Conservation (phyloP, 305 asterid genomes). For the Fraxinus floribunda region DNA sequence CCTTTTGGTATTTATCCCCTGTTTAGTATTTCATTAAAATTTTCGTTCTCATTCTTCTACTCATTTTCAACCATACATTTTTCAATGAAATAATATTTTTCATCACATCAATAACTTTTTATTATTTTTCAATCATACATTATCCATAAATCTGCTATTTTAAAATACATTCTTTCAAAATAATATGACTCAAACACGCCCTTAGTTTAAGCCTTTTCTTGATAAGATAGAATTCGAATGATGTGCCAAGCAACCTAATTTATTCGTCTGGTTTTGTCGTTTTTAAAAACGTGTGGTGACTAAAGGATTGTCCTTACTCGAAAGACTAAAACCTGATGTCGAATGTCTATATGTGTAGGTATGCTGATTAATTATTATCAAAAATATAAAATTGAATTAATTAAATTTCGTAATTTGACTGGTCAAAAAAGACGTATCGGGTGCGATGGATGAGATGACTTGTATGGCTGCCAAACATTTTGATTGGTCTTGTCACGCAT, state of each 20-base stretch:
- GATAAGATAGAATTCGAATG: not conserved
- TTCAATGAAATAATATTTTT: no score
- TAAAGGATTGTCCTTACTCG: not conserved
- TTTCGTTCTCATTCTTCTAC: no score
- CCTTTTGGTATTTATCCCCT: not conserved
- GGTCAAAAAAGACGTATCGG: slow-evolving; percentile 17
- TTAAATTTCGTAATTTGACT: not conserved
- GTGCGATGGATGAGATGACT: not conserved
- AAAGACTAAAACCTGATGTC: not conserved
- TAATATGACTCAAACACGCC: no score
- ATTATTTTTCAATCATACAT: no score
- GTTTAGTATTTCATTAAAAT: no score
- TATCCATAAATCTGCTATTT: no score
- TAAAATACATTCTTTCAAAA: no score
- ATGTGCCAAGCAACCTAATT: not conserved
- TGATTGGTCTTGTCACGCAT: slow-evolving; percentile 13
- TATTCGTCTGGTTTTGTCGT: not conserved
- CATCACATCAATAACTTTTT: no score
- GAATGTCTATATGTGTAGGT: not conserved
- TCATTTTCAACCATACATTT: no score
- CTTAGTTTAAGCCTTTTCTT: not conserved
- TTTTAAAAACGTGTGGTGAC: not conserved
- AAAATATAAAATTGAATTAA: not conserved
- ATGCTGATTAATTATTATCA: not conserved
- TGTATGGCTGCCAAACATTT: slow-evolving; percentile 10